phyloP scores from a whole-genome alignment of 1,284 basidiomycete genomes.

The Macrocystidia cucumis region DNA sequence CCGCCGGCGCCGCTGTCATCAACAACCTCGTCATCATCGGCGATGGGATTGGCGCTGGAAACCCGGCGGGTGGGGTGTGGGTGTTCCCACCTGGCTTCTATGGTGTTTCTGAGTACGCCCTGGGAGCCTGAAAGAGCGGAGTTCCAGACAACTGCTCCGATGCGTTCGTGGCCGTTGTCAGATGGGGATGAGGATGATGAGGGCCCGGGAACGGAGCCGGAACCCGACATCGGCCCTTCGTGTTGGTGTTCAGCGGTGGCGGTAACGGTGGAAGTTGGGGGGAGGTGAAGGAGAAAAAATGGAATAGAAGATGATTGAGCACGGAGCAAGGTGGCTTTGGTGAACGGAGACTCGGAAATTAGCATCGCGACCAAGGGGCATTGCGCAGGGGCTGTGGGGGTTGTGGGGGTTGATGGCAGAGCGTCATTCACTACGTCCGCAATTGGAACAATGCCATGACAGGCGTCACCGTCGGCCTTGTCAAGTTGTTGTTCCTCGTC shows the following conservation, averaged over 20 bases:
- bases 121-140: constrained; percentile 41
- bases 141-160: constrained; percentile 59
- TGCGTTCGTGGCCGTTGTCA: constrained; percentile 2
- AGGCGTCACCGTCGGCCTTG: no score
- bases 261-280: constrained; percentile 22
- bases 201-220: no score
- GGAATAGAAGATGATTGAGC: constrained; percentile 69
- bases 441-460: no score
- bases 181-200: neutral
- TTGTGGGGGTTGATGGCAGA: no score
- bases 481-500: neutral
- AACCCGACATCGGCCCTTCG: no score
- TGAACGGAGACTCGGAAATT: constrained; percentile 73
- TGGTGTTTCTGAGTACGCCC: constrained; percentile 46
- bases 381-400: no score
- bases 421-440: no score
- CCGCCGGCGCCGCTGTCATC: constrained; percentile 14
- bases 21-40: no score
- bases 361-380: constrained; percentile 60
- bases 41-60: no score
- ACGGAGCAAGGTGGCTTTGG: constrained; percentile 54
- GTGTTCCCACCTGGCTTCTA: constrained; percentile 67
- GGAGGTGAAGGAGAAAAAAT: constrained; percentile 71
- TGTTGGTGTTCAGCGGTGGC: no score
- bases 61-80: no score